phyloP scores from a whole-genome alignment of 2,329 filamentous ascomycete species.

The Pyrenochaeta sp. region DNA sequence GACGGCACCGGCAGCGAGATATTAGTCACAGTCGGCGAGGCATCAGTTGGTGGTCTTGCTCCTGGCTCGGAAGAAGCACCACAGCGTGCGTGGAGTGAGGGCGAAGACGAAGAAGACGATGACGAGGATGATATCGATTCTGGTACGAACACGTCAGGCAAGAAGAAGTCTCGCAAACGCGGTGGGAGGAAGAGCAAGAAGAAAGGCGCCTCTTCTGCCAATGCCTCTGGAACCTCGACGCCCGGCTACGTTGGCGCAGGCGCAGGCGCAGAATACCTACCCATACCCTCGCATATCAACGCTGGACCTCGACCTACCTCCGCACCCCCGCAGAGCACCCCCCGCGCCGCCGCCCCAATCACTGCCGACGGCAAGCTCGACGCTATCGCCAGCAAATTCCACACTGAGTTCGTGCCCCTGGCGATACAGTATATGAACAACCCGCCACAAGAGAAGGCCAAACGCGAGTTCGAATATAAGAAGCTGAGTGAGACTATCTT shows the following conservation, averaged over 20 bases:
- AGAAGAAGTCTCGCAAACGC: slow-evolving; percentile 45
- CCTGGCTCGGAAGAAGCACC: slow-evolving; percentile 47
- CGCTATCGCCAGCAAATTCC: slow-evolving; percentile 71
- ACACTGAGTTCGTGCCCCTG: slow-evolving; percentile 69
- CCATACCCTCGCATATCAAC: slow-evolving; percentile 46
- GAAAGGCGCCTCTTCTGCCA: slow-evolving; percentile 50
- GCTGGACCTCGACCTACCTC: slow-evolving; percentile 43
- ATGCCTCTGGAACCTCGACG: slow-evolving; percentile 54
- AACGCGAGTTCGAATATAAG: slow-evolving; percentile 77
- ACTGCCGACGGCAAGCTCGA: slow-evolving; percentile 67
- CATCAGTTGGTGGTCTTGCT: slow-evolving; percentile 51
- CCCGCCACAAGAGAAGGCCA: slow-evolving; percentile 69
- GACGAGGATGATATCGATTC: slow-evolving; percentile 38
- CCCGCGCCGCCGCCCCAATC: slow-evolving; percentile 37
- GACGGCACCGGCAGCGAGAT: slow-evolving; percentile 69
- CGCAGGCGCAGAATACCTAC: slow-evolving; percentile 48
- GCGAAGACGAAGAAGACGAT: slow-evolving; percentile 53
- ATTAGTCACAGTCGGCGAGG: slow-evolving; percentile 65
- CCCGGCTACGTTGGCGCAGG: slow-evolving; percentile 46
- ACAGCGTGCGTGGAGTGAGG: slow-evolving; percentile 38
- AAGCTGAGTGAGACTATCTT: slow-evolving; percentile 78
- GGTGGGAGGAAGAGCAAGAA: slow-evolving; percentile 56
- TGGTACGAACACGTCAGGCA: slow-evolving; percentile 37
- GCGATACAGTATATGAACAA: slow-evolving; percentile 68
- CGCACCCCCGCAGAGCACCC: slow-evolving; percentile 49